These are phyloP conservation scores for Bimuria novae-zelandiae DNA, from an alignment of 2,329 filamentous ascomycete species.

Conservation along the genomic window DNA sequence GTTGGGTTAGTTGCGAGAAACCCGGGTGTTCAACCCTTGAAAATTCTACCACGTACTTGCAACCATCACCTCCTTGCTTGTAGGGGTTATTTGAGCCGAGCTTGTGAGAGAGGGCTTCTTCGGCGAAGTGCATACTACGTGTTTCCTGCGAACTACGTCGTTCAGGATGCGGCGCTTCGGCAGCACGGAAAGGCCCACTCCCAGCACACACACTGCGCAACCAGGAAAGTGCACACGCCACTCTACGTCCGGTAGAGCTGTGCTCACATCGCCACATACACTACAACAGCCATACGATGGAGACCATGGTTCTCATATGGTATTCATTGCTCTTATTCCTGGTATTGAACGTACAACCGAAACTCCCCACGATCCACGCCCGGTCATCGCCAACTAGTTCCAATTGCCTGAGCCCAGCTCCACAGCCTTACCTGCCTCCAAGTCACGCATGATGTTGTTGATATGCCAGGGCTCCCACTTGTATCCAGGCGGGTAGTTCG, in stretches of 20 bases:
- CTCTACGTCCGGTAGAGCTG: not conserved
- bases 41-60: no score
- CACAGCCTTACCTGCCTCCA: not conserved
- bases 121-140: no score
- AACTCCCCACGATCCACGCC: not conserved
- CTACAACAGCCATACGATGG: not conserved
- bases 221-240: not conserved
- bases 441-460: slow-evolving; percentile 3
- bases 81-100: no score
- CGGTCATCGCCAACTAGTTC: not conserved
- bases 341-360: not conserved
- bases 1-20: no score
- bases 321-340: not conserved
- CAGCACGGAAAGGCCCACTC: no score
- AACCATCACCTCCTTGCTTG: no score
- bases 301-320: not conserved
- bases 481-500: slow-evolving; percentile 5
- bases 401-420: slow-evolving; percentile 3
- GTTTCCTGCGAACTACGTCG: no score
- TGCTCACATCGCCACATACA: not conserved
- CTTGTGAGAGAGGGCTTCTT: no score
- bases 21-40: no score
- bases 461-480: slow-evolving; percentile 8
- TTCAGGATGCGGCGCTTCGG: no score
- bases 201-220: no score